Conservation (phyloP, 139 green algal species). For the Chlamydomonas asymmetrica region DNA sequence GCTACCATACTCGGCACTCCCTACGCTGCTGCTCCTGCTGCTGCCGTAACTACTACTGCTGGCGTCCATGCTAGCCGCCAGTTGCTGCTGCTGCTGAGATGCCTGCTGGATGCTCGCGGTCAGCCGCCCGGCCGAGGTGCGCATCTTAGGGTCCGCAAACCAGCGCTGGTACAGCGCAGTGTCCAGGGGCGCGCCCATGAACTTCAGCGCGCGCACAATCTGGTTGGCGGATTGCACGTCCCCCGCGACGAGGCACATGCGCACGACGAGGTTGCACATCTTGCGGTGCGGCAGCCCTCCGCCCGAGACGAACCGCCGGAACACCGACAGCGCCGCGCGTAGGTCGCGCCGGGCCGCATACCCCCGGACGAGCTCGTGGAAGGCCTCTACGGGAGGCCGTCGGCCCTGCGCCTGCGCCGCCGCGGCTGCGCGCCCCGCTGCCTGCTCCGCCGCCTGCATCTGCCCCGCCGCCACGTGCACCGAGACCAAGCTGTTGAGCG, state of each 20-base stretch:
- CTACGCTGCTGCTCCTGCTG: neutral
- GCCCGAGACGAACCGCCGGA: slow-evolving; percentile 53
- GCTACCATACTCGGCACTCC: neutral
- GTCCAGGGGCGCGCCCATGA: slow-evolving; percentile 50
- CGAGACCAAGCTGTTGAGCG: slow-evolving; percentile 54
- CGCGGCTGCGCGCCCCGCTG: slow-evolving; percentile 24
- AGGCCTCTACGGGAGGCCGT: slow-evolving; percentile 46
- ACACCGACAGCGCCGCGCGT: slow-evolving; percentile 27
- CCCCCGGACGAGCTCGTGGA: slow-evolving; percentile 47
- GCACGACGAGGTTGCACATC: slow-evolving; percentile 63
- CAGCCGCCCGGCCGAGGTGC: slow-evolving; percentile 11
- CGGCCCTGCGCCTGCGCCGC: slow-evolving; percentile 28
- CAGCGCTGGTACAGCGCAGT: slow-evolving; percentile 43
- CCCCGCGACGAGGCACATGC: slow-evolving; percentile 34
- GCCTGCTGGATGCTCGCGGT: neutral
- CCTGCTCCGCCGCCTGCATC: slow-evolving; percentile 56
- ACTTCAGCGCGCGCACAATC: slow-evolving; percentile 63
- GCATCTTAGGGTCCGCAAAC: slow-evolving; percentile 22
- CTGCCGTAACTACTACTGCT: neutral
- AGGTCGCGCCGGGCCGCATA: slow-evolving; percentile 41
- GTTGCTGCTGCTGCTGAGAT: neutral
- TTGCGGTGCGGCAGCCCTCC: slow-evolving; percentile 54
- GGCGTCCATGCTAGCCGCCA: neutral
- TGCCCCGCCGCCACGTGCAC: slow-evolving; percentile 47
- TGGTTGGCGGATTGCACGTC: slow-evolving; percentile 54